Percentiles rank a stretch among this genome's conserved stretches.
Evolutionary conservation across 495 filamentous ascomycete species (phyloP).

Genomic region (Penicillium taxi): DNA sequence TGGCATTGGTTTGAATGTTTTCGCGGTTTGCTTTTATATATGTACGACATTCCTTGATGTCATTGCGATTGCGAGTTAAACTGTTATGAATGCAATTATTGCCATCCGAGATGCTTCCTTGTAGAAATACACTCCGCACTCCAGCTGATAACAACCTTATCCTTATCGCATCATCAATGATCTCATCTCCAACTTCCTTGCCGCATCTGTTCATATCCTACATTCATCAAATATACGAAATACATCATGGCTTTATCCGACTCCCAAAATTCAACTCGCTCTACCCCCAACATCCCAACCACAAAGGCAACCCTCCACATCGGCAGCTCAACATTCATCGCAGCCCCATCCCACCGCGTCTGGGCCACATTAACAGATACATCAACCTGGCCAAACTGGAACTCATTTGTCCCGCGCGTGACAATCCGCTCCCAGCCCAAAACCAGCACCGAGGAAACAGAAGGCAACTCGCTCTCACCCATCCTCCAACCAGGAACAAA

Average conservation of each 20-base stretch:
- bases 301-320: constrained; percentile 23
- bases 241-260: constrained; percentile 10
- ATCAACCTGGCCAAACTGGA: constrained; percentile 39
- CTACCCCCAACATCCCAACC: constrained; percentile 29
- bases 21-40: too few relatives aligned
- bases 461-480: constrained; percentile 14
- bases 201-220: too few relatives aligned
- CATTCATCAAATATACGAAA: too few relatives aligned
- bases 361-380: constrained; percentile 34
- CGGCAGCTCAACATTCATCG: constrained; percentile 28
- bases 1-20: too few relatives aligned
- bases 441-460: not conserved
- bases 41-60: too few relatives aligned
- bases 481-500: constrained; percentile 28
- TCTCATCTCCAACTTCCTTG: too few relatives aligned
- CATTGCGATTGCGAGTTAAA: too few relatives aligned
- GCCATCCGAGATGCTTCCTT: too few relatives aligned
- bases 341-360: constrained; percentile 25
- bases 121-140: too few relatives aligned
- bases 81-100: too few relatives aligned
- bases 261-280: constrained; percentile 18
- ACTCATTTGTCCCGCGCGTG: constrained; percentile 34
- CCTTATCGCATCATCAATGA: too few relatives aligned
- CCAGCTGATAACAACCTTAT: too few relatives aligned
- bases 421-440: constrained; percentile 33